Percentiles rank a stretch among this genome's conserved stretches.
phyloP scores from a whole-genome alignment of 2,329 filamentous ascomycete species.

The Blastomyces silverae region DNA sequence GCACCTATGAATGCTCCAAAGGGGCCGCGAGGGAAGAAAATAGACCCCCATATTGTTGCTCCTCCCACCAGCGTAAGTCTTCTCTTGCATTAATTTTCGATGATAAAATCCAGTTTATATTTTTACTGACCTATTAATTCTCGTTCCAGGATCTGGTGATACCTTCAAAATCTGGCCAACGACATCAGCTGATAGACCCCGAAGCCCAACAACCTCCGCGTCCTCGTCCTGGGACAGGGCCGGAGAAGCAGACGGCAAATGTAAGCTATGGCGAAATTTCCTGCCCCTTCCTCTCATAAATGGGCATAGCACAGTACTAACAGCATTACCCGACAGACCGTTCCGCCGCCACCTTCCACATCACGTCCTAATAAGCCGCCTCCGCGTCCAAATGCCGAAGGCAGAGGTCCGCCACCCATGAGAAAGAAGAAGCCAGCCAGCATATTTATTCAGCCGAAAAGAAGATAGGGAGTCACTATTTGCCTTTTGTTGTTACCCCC shows the following conservation, averaged over 20 bases:
- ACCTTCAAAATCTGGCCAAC: constrained; percentile 36
- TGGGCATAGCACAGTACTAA: background rate
- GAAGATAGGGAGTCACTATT: constrained; percentile 19
- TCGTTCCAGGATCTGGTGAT: constrained; percentile 32
- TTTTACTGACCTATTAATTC: constrained; percentile 9
- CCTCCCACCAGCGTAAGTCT: constrained; percentile 24
- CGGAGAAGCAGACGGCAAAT: background rate
- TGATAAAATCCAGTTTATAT: background rate
- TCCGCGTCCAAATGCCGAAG: constrained; percentile 19
- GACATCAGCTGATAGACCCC: constrained; percentile 25
- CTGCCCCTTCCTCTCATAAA: background rate
- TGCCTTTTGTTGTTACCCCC: background rate
- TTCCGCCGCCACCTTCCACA: background rate
- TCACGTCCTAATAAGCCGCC: constrained; percentile 7
- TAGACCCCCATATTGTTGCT: constrained; percentile 23
- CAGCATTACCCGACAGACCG: background rate
- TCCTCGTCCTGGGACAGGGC: background rate
- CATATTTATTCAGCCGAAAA: constrained; percentile 40
- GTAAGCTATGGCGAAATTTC: background rate
- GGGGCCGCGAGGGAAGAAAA: constrained; percentile 20
- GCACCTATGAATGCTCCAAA: constrained; percentile 25
- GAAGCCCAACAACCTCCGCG: constrained; percentile 3
- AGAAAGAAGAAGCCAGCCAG: constrained; percentile 38
- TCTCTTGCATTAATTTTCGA: background rate
- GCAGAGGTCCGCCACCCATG: constrained; percentile 28